phyloP scores from a whole-genome alignment of 202 grass and related monocot genomes.

The Panicum hallii region DNA sequence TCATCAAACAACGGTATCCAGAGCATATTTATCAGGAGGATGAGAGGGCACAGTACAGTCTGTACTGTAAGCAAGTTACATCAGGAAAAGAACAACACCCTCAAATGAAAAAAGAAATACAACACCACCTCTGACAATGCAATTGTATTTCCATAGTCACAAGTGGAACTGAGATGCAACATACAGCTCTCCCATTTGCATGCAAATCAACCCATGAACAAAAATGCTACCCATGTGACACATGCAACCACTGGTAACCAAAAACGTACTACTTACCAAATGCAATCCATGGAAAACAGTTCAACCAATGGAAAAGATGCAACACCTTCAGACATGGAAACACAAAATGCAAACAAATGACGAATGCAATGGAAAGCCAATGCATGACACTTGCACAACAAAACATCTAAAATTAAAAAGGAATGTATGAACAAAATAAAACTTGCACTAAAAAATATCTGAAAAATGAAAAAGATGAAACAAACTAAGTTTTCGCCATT shows the following conservation, averaged over 20 bases:
- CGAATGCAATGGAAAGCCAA: not conserved
- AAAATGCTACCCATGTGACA: not conserved
- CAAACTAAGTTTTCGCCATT: not conserved
- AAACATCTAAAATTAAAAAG: not conserved
- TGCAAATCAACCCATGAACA: not conserved
- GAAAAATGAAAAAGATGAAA: not conserved
- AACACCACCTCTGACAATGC: not conserved
- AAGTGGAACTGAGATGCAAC: not conserved
- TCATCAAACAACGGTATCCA: not conserved
- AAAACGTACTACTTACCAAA: not conserved
- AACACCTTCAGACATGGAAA: conserved; percentile 9
- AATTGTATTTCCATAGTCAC: not conserved
- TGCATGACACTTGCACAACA: not conserved
- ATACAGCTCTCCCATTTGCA: not conserved
- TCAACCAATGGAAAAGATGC: not conserved
- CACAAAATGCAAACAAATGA: not conserved
- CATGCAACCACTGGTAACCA: not conserved
- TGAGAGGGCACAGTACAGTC: not conserved
- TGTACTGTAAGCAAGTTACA: conserved; percentile 4
- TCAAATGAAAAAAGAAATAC: not conserved
- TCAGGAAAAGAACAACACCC: not conserved
- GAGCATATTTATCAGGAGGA: not conserved
- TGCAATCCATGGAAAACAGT: conserved; percentile 2
- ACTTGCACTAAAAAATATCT: conserved; percentile 5
- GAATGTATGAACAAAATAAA: not conserved